Evolutionary conservation across 2,329 filamentous ascomycete genomes (phyloP).

Genomic region (Ploettnerulaceae sp.): DNA sequence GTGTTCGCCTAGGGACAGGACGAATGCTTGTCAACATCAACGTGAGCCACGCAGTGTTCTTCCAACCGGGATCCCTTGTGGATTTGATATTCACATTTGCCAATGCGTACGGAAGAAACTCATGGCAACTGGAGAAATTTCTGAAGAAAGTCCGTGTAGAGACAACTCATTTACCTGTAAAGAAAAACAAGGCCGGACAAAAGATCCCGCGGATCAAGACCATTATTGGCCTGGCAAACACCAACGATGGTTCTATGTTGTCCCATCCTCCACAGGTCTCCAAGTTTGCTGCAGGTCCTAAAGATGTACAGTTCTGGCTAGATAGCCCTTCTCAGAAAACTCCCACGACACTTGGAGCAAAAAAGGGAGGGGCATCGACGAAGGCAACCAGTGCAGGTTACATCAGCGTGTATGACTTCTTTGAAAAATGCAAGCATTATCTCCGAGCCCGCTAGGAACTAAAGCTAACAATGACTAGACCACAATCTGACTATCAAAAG

Average conservation of each 20-base stretch:
- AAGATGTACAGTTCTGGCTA: constrained; percentile 8
- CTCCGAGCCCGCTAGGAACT: not conserved
- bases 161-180: not conserved
- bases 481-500: constrained; percentile 31
- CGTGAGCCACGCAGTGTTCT: constrained; percentile 4
- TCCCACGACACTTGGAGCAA: too few species aligned
- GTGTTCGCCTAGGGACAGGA: constrained; percentile 3
- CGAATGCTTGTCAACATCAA: constrained; percentile 7
- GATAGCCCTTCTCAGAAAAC: too few species aligned
- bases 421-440: constrained; percentile 37
- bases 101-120: not conserved
- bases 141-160: constrained; percentile 3
- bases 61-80: constrained; percentile 1
- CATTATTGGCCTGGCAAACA: constrained; percentile 4
- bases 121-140: not conserved
- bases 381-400: constrained; percentile 35
- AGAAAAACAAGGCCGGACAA: constrained; percentile 3
- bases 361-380: constrained; percentile 26
- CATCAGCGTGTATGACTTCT: constrained; percentile 52
- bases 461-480: constrained; percentile 13
- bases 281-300: constrained; percentile 6
- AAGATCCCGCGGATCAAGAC: constrained; percentile 8
- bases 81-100: not conserved
- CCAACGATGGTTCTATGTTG: constrained; percentile 3
- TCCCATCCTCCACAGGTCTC: constrained; percentile 4